A percentile compares a stretch with the other conserved stretches of the same genome.
Conservation (phyloP, 768 basidiomycete genomes). For the Suillus luteus region DNA sequence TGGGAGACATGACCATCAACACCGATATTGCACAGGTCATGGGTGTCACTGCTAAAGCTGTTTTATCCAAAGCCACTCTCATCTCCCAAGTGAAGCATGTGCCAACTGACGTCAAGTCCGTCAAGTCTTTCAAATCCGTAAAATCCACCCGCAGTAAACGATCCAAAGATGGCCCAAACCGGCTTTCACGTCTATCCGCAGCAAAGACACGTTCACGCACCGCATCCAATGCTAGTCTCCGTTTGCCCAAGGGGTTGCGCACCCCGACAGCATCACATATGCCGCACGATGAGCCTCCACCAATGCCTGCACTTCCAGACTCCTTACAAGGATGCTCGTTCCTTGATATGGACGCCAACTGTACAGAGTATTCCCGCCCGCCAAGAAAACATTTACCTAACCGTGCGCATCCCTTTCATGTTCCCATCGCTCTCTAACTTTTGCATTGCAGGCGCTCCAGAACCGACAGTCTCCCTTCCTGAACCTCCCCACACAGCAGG, state of each 20-base stretch:
- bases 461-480: conserved; percentile 14
- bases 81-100: conserved; percentile 17
- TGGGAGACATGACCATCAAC: conserved; percentile 27
- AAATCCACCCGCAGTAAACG: conserved; percentile 27
- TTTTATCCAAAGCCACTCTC: conserved; percentile 40
- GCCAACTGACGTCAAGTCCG: conserved; percentile 25
- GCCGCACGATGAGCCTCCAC: conserved; percentile 32
- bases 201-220: conserved; percentile 66
- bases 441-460: conserved; percentile 19
- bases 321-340: conserved; percentile 29
- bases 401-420: conserved; percentile 12
- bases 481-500: conserved; percentile 26
- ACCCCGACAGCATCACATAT: conserved; percentile 36
- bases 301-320: conserved; percentile 31
- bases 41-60: conserved; percentile 39
- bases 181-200: conserved; percentile 53
- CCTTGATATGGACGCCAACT: conserved; percentile 34
- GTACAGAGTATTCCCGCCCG: conserved; percentile 37
- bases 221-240: conserved; percentile 66
- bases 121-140: conserved; percentile 25
- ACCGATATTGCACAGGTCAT: conserved; percentile 35
- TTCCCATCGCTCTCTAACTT: neutral
- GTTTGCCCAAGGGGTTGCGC: conserved; percentile 48
- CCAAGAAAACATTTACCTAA: conserved; percentile 18
- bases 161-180: conserved; percentile 33